Conservation (phyloP, 257 asterid species). For the Solanum ossicruentum region DNA sequence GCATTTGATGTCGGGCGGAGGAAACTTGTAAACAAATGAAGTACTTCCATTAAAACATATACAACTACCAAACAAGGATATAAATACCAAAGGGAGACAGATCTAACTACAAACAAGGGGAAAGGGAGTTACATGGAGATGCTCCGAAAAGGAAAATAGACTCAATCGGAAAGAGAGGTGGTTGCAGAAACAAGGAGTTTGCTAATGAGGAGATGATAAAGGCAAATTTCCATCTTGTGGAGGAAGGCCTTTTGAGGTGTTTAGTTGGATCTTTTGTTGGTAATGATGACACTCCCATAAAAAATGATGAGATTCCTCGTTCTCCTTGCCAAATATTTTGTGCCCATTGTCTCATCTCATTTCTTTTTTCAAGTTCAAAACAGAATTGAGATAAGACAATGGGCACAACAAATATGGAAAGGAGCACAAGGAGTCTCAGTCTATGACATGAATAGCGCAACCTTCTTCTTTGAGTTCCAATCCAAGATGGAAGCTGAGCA, state of each 20-base stretch:
- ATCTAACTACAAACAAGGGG: neutral
- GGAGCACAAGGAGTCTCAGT: neutral
- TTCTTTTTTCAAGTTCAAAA: no score
- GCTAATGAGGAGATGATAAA: no score
- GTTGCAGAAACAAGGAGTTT: no score
- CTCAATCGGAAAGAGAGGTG: no score
- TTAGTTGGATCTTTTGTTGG: neutral
- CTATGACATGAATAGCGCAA: no score
- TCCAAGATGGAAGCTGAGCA: neutral
- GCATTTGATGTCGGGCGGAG: neutral
- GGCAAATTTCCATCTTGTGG: no score
- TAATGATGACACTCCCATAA: neutral
- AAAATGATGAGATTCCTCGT: no score
- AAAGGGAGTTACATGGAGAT: neutral
- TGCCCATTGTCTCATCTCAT: no score
- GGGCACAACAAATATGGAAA: neutral
- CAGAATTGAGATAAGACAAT: neutral
- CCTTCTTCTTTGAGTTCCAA: no score
- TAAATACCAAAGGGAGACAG: neutral
- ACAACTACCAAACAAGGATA: no score
- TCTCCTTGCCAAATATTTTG: no score
- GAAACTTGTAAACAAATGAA: neutral
- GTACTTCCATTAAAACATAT: neutral
- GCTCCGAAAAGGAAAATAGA: neutral
- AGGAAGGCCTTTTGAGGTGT: neutral